These are phyloP conservation scores for Anisodus tanguticus DNA, from an alignment of 257 asterid species.

Conservation along the genomic window DNA sequence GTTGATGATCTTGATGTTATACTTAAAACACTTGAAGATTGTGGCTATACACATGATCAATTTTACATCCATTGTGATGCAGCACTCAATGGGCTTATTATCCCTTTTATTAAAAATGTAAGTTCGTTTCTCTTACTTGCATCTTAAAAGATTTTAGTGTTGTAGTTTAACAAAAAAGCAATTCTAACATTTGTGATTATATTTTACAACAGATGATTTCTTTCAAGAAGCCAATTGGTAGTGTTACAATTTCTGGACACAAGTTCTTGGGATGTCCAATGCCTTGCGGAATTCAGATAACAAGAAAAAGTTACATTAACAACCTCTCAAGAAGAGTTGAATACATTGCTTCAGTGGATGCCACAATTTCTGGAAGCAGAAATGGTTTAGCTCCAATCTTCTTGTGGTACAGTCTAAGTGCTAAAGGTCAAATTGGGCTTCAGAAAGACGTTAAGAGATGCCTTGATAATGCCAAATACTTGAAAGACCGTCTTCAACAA, in stretches of 20 bases:
- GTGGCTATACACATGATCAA: conserved; percentile 37
- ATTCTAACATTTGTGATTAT: background rate
- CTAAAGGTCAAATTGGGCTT: conserved; percentile 35
- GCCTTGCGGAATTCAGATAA: conserved; percentile 45
- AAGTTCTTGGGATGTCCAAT: conserved; percentile 44
- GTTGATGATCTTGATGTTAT: conserved; percentile 47
- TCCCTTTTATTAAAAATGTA: conserved; percentile 40
- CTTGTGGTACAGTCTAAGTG: conserved; percentile 38
- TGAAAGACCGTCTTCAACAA: conserved; percentile 32
- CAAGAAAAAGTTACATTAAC: conserved; percentile 36
- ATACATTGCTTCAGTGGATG: conserved; percentile 38
- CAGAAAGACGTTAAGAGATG: conserved; percentile 29
- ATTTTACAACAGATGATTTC: conserved; percentile 27
- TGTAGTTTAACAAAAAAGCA: background rate
- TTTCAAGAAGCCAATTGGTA: conserved; percentile 42
- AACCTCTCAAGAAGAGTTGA: conserved; percentile 35
- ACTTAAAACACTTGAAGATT: conserved; percentile 35
- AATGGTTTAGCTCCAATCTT: conserved; percentile 40
- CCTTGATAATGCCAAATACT: conserved; percentile 31
- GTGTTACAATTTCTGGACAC: conserved; percentile 40
- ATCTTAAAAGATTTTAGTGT: background rate
- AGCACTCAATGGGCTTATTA: conserved; percentile 44
- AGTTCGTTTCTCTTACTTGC: background rate
- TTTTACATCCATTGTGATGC: conserved; percentile 50
- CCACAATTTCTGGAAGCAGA: conserved; percentile 43